Conservation (phyloP, 257 asterid species). For the Capsicum baccatum region DNA sequence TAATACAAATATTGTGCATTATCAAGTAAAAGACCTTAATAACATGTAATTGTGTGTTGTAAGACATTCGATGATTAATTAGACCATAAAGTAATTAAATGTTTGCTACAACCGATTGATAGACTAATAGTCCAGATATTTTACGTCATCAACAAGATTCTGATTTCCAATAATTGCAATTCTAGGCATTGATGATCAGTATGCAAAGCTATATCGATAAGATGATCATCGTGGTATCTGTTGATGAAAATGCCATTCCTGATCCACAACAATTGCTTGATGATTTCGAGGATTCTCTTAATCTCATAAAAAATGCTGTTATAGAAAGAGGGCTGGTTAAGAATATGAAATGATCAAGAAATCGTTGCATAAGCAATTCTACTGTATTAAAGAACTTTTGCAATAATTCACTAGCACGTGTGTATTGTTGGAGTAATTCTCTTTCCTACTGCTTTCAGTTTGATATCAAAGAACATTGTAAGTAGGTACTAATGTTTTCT, state of each 20-base stretch:
- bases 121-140: too few species aligned
- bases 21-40: too few species aligned
- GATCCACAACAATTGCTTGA: conserved; percentile 46
- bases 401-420: neutral
- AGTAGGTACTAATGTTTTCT: neutral
- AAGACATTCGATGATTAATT: too few species aligned
- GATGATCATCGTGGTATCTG: conserved; percentile 48
- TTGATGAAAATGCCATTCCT: conserved; percentile 48
- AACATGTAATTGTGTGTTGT: too few species aligned
- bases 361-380: neutral
- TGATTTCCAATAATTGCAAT: neutral
- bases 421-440: neutral
- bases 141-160: too few species aligned
- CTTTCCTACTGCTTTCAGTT: neutral
- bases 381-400: neutral
- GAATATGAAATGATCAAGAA: conserved; percentile 14
- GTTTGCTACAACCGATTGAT: too few species aligned
- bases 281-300: conserved; percentile 44
- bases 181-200: conserved; percentile 48
- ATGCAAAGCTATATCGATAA: conserved; percentile 43
- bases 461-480: neutral
- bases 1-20: too few species aligned
- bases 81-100: too few species aligned
- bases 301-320: conserved; percentile 41
- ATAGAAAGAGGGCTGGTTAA: conserved; percentile 10